Base-by-base conservation (phyloP, 2,329 filamentous ascomycete genomes). In the Calonectria pseudoturangicola region DNA sequence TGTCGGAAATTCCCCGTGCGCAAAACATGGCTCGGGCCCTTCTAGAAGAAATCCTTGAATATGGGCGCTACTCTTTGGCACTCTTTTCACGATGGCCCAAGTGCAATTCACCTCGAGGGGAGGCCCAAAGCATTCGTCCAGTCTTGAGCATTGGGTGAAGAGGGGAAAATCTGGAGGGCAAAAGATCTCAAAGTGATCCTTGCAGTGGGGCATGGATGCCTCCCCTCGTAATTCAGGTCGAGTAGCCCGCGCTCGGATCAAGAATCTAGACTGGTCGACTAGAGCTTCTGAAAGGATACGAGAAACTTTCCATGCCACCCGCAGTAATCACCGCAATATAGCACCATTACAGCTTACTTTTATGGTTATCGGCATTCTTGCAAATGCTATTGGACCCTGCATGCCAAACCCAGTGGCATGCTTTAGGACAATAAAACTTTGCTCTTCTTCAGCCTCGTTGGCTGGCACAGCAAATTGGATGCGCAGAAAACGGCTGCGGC, bases 351-450 rank as follows among this genome's bases (percentile, higher is more conserved):
- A 39, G 3, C 16, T 21, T 56, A 56, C 18, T 36, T 36, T 56
- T 56, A 56, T 56, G 30, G 30, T 56, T 56, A 56, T 56, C 51
- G n/a, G 51, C n/a, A 56, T 2, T 13, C 18, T 16, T 18, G 16
- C 28, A 39, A 56, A 9, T 15, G 13, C 4, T 36, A 2, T 56
- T 56, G 18, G 12, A 30, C n/a, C 36, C n/a, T n/a, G 5, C 33
- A 33, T 21, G 33, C 18, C 21, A 48, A 36, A 36, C 2, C 12
- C 18, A 56, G 36, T 36, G 10, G 18, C 30, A 4, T 36, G 13
- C 4, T 36, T 12, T 12, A 4, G 25, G 8, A 9, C 10, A 7
- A n/a, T 3, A 10, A 21, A 4, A 36, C 36, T 30, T 30, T 16
- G 4, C 30, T 18, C 33, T 10, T 36, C 9, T 6, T 18, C 15